These are phyloP conservation scores for Hortaea werneckii DNA, from an alignment of 2,329 filamentous ascomycete species.

Conservation along the genomic window DNA sequence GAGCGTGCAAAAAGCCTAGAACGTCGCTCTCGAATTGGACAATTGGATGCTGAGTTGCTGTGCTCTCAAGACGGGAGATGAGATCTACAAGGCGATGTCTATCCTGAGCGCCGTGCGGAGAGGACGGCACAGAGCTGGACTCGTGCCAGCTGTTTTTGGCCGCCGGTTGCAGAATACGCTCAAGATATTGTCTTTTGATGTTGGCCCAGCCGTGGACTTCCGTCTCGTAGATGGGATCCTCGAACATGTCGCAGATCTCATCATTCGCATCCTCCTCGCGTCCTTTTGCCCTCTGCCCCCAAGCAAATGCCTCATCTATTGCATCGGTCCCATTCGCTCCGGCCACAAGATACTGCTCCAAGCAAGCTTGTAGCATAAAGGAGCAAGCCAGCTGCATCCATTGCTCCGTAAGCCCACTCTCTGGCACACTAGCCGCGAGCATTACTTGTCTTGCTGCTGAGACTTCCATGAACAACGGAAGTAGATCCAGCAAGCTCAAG, in stretches of 20 bases:
- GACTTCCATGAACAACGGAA: constrained; percentile 40
- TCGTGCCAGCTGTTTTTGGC: constrained; percentile 1
- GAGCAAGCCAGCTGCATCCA: constrained; percentile 39
- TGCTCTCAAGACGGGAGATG: constrained; percentile 16
- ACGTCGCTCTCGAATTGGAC: constrained; percentile 31
- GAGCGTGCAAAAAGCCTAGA: constrained; percentile 31
- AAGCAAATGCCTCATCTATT: constrained; percentile 33
- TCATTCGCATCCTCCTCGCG: constrained; percentile 8
- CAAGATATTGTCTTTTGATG: constrained; percentile 26
- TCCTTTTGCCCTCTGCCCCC: constrained; percentile 26
- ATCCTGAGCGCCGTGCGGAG: background rate
- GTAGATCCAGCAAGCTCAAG: constrained; percentile 31
- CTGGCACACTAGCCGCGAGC: constrained; percentile 13
- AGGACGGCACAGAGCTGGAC: background rate
- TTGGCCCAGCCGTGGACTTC: constrained; percentile 27
- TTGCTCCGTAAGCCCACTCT: constrained; percentile 23
- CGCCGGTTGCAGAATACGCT: constrained; percentile 12
- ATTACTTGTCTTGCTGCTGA: constrained; percentile 29
- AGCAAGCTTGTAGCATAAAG: constrained; percentile 41
- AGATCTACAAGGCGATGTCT: background rate
- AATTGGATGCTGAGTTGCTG: constrained; percentile 23
- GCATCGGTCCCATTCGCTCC: constrained; percentile 27
- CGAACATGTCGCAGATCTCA: constrained; percentile 27
- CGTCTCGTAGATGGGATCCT: constrained; percentile 23
- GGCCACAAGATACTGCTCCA: constrained; percentile 38